phyloP scores from a whole-genome alignment of 257 asterid species.

The Ehretia macrophylla region DNA sequence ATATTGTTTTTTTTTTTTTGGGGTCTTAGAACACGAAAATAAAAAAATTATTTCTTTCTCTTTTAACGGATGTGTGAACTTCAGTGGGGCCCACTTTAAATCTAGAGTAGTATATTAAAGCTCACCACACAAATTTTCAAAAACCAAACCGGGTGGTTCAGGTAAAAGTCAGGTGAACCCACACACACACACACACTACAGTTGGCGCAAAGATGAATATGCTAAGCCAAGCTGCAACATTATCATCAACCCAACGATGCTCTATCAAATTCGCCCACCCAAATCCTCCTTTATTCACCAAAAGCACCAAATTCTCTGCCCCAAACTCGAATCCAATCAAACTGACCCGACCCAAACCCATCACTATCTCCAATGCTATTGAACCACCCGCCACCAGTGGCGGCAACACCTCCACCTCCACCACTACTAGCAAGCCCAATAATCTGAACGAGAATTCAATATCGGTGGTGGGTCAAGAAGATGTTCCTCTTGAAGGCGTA shows the following conservation, averaged over 20 bases:
- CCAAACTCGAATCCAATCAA: slow-evolving; percentile 22
- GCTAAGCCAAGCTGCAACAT: slow-evolving; percentile 45
- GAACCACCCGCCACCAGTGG: slow-evolving; percentile 28
- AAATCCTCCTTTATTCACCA: slow-evolving; percentile 57
- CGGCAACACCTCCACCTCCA: slow-evolving; percentile 27
- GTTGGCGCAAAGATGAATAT: slow-evolving; percentile 21
- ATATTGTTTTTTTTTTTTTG: no score
- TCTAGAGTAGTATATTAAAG: no score
- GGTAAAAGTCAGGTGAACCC: no score
- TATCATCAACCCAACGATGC: slow-evolving; percentile 50
- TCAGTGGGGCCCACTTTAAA: no score
- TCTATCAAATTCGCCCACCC: slow-evolving; percentile 65
- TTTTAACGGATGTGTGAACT: no score
- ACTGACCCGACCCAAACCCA: slow-evolving; percentile 25
- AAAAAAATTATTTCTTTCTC: no score
- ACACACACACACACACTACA: no score
- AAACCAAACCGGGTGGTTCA: no score
- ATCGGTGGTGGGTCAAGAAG: slow-evolving; percentile 48
- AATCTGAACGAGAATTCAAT: slow-evolving; percentile 25
- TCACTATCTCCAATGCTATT: slow-evolving; percentile 29
- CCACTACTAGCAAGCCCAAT: slow-evolving; percentile 11
- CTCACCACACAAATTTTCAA: no score
- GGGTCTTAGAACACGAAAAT: no score
- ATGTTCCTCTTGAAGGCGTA: slow-evolving; percentile 74
- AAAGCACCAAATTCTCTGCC: slow-evolving; percentile 28